Conservation (phyloP, 23 red algal species). For the Agarophyton chilense region DNA sequence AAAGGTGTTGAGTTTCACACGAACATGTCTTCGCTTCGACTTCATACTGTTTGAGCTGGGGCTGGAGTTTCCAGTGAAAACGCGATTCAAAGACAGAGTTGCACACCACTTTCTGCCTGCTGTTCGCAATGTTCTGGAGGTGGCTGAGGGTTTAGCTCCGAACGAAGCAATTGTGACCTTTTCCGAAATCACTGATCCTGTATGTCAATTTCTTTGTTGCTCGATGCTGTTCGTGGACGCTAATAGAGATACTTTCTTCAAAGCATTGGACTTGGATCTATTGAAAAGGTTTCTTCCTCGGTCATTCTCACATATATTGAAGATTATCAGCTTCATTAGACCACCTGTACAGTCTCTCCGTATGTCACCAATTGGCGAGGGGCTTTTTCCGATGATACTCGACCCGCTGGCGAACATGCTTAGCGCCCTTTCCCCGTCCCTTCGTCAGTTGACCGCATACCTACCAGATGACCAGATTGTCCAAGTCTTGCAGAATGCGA, state of each 20-base stretch:
- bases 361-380: not conserved
- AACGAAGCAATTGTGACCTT: not conserved
- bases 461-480: constrained; percentile 7
- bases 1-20: not conserved
- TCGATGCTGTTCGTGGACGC: constrained; percentile 8
- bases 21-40: not conserved
- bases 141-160: not conserved
- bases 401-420: not conserved
- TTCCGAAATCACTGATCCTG: not conserved
- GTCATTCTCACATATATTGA: not conserved
- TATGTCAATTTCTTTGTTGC: not conserved
- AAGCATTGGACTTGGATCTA: not conserved
- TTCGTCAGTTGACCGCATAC: not conserved
- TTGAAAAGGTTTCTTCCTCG: not conserved
- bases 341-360: not conserved
- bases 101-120: not conserved
- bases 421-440: not conserved
- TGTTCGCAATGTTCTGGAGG: not conserved
- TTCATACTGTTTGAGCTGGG: not conserved
- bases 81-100: not conserved
- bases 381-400: not conserved
- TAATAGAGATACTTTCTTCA: constrained; percentile 9
- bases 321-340: not conserved
- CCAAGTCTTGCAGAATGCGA: not conserved
- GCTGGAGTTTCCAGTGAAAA: not conserved